Percentiles rank a stretch among this genome's conserved stretches.
These are phyloP conservation scores for Sarocladiaceae sp. DNA, from an alignment of 2,329 filamentous ascomycete species.

Conservation along the genomic window DNA sequence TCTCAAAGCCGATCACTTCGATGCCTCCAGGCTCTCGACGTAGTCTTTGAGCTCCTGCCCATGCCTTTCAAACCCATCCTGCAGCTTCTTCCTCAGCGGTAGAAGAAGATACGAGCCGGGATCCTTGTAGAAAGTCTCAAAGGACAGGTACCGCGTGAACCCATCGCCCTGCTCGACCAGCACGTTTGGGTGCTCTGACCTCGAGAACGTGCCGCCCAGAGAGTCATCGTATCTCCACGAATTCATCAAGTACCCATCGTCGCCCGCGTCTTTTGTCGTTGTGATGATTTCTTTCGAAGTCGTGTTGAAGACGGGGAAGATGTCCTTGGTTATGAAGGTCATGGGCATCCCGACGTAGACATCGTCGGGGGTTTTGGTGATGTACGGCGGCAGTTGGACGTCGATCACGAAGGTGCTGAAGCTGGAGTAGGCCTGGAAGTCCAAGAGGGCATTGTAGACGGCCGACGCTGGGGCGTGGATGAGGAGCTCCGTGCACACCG, in stretches of 20 bases:
- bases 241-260: constrained; percentile 9
- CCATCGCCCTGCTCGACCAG: constrained; percentile 11
- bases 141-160: constrained; percentile 10
- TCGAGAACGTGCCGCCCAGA: constrained; percentile 10
- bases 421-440: constrained; percentile 32
- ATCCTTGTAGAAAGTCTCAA: constrained; percentile 10
- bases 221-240: constrained; percentile 11
- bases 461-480: constrained; percentile 26
- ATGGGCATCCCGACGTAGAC: constrained; percentile 11
- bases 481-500: constrained; percentile 18
- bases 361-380: constrained; percentile 11
- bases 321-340: constrained; percentile 8
- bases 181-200: constrained; percentile 10
- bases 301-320: constrained; percentile 12
- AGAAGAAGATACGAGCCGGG: constrained; percentile 9
- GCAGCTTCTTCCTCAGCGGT: constrained; percentile 9
- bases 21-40: constrained; percentile 4
- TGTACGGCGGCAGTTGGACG: constrained; percentile 8
- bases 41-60: constrained; percentile 9
- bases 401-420: constrained; percentile 15
- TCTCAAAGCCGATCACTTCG: too few species aligned
- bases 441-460: constrained; percentile 12
- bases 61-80: constrained; percentile 9
- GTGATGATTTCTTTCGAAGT: constrained; percentile 11
- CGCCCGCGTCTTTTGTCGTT: constrained; percentile 7